phyloP scores from a whole-genome alignment of 179 eudicot species.

The Drosera spatulata region DNA sequence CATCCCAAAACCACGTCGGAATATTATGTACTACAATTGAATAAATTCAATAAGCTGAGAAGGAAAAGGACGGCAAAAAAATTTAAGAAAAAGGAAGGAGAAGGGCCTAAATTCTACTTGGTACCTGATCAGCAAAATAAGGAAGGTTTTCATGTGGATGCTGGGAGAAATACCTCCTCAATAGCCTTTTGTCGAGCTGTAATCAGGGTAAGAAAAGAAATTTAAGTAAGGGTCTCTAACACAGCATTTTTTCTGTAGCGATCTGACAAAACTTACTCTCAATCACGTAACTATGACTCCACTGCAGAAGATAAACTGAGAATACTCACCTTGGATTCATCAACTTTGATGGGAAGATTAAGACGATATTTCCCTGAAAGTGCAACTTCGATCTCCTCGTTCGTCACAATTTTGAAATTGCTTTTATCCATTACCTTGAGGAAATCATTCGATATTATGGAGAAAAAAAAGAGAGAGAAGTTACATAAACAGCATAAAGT shows the following conservation, averaged over 20 bases:
- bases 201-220: conserved; percentile 6
- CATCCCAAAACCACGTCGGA: conserved; percentile 23
- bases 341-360: conserved; percentile 39
- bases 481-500: too few species aligned
- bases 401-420: conserved; percentile 39
- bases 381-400: conserved; percentile 39
- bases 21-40: conserved; percentile 22
- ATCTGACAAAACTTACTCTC: too few species aligned
- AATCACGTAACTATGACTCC: not conserved
- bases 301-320: conserved; percentile 1
- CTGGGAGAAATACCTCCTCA: conserved; percentile 55
- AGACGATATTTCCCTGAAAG: conserved; percentile 36
- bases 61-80: not conserved
- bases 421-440: conserved; percentile 42
- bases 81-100: not conserved
- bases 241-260: too few species aligned
- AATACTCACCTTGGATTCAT: conserved; percentile 30
- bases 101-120: not conserved
- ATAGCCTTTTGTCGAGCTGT: conserved; percentile 68
- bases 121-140: conserved; percentile 87
- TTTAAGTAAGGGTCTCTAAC: not conserved
- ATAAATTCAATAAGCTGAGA: not conserved
- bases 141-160: conserved; percentile 75
- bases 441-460: not conserved
- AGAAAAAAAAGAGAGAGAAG: not conserved